phyloP scores from a whole-genome alignment of 345 rosid genomes.

The Cardiospermum halicacabum region DNA sequence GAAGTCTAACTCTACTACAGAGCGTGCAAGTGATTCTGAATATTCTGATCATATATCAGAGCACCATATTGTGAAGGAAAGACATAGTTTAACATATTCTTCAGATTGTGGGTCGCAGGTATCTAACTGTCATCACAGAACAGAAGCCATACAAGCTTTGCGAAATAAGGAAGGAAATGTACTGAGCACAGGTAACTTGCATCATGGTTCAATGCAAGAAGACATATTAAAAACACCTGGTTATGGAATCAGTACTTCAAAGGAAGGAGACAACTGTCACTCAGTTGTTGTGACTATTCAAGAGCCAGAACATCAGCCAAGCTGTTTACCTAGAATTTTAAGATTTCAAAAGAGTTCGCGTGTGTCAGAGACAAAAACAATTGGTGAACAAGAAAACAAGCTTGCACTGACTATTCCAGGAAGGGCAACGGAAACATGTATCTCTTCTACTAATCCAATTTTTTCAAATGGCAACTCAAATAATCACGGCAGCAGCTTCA shows the following conservation, averaged over 20 bases:
- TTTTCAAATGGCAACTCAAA: constrained; percentile 19
- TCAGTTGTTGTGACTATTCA: constrained; percentile 14
- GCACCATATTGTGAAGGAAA: constrained; percentile 34
- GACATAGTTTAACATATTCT: constrained; percentile 24
- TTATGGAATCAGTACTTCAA: constrained; percentile 23
- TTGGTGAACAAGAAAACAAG: constrained; percentile 21
- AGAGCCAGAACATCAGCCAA: constrained; percentile 31
- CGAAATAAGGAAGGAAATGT: constrained; percentile 78
- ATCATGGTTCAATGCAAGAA: constrained; percentile 31
- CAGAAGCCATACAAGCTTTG: constrained; percentile 41
- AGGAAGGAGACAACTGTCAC: constrained; percentile 18
- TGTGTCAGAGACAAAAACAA: constrained; percentile 15
- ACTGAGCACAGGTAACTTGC: constrained; percentile 43
- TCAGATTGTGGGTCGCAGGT: constrained; percentile 33
- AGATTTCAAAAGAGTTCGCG: constrained; percentile 27
- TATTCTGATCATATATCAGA: constrained; percentile 42
- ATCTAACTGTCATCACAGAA: constrained; percentile 24
- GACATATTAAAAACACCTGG: constrained; percentile 21
- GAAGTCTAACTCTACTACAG: constrained; percentile 36
- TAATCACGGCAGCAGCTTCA: constrained; percentile 10
- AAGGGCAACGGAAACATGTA: constrained; percentile 20
- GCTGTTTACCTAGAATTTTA: constrained; percentile 37
- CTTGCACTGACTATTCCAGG: constrained; percentile 30
- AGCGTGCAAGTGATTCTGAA: constrained; percentile 37
- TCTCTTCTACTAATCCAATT: constrained; percentile 18